phyloP scores from a whole-genome alignment of 208 protist genomes.

The Leishmania tarentolae region DNA sequence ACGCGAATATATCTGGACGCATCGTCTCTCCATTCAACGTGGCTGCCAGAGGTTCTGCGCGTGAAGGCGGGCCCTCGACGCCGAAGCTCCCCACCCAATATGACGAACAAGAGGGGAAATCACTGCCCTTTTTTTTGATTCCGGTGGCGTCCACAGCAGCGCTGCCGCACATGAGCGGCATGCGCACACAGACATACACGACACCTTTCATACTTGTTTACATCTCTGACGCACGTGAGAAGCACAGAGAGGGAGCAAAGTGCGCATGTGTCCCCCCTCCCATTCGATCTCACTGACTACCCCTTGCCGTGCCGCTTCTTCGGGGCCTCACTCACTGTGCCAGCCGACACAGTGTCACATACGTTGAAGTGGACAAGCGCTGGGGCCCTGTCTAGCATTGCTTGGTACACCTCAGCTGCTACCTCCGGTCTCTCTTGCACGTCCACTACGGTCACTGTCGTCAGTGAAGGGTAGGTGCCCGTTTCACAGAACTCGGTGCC shows the following conservation, averaged over 20 bases:
- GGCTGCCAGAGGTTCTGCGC: neutral
- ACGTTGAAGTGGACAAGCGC: constrained; percentile 63
- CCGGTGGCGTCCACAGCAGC: neutral
- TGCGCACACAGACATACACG: neutral
- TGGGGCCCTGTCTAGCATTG: constrained; percentile 47
- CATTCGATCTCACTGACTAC: neutral
- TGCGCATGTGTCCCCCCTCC: neutral
- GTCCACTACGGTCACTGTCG: constrained; percentile 66
- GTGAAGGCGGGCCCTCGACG: neutral
- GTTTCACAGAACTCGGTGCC: constrained; percentile 28
- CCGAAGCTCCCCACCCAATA: neutral
- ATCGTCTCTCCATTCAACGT: neutral
- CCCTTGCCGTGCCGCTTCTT: constrained; percentile 17
- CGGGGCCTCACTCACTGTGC: constrained; percentile 26
- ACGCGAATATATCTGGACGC: neutral
- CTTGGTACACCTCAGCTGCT: constrained; percentile 44
- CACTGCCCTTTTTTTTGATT: neutral
- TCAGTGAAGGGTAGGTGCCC: constrained; percentile 47
- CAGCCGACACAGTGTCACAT: constrained; percentile 56
- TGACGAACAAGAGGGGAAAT: neutral
- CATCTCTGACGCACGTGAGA: neutral
- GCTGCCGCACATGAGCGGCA: neutral
- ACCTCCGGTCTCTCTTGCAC: constrained; percentile 40
- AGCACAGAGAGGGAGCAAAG: neutral
- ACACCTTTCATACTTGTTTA: neutral